These are phyloP conservation scores for Ramaria sp. DNA, from an alignment of 768 basidiomycete species.

Conservation along the genomic window DNA sequence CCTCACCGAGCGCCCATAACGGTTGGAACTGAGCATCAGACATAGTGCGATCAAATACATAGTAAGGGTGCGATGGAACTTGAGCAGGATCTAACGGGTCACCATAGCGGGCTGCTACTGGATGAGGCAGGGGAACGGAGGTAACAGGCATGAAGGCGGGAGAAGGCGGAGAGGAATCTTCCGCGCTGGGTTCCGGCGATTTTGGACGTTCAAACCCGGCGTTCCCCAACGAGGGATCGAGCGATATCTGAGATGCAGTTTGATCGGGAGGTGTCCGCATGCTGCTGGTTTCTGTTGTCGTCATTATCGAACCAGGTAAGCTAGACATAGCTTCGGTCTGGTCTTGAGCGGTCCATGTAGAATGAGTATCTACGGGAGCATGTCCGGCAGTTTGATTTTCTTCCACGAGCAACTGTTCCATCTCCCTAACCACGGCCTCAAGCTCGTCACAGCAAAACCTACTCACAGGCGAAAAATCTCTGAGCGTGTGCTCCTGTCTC, in stretches of 20 bases:
- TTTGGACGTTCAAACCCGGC: neutral
- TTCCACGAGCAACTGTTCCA: constrained; percentile 43
- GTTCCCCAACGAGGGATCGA: neutral
- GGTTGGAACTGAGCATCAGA: constrained; percentile 50
- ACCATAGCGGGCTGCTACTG: constrained; percentile 6
- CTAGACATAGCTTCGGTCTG: neutral
- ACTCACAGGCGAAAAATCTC: constrained; percentile 71
- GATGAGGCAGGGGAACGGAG: neutral
- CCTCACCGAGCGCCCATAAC: constrained; percentile 66
- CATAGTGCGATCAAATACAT: constrained; percentile 36
- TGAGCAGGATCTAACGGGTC: constrained; percentile 14
- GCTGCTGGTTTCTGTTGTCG: constrained; percentile 7
- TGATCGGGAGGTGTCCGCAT: constrained; percentile 6
- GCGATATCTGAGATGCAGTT: neutral
- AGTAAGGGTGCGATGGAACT: constrained; percentile 38
- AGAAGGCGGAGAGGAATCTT: neutral
- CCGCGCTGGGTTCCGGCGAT: neutral
- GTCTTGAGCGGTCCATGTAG: neutral
- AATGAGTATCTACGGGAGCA: neutral
- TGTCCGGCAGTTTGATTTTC: neutral
- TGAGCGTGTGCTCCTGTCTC: constrained; percentile 55
- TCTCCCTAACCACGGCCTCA: constrained; percentile 50
- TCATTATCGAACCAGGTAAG: constrained; percentile 2
- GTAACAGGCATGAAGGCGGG: neutral
- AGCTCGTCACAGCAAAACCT: constrained; percentile 62